phyloP scores from a whole-genome alignment of 2,329 filamentous ascomycete genomes.

The Claviceps quebecensis region DNA sequence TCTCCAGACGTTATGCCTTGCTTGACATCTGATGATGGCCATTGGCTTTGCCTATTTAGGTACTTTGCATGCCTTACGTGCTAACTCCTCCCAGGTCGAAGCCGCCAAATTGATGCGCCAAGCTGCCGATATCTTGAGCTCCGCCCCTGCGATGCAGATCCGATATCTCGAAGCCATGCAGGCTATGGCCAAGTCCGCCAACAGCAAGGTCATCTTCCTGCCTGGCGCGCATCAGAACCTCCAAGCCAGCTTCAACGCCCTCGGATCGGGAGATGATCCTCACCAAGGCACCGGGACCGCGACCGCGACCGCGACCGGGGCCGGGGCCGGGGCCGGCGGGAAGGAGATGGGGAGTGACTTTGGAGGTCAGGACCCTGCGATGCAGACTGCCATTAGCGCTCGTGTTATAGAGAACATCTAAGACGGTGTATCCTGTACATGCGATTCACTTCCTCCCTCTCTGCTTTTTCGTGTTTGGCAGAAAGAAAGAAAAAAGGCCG shows the following conservation, averaged over 20 bases:
- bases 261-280: constrained; percentile 20
- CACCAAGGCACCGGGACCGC: constrained; percentile 16
- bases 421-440: constrained; percentile 10
- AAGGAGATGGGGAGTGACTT: constrained; percentile 32
- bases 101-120: constrained; percentile 85
- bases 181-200: constrained; percentile 89
- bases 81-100: constrained; percentile 46
- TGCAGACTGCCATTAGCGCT: constrained; percentile 71
- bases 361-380: constrained; percentile 41
- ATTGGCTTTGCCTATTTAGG: too few species aligned
- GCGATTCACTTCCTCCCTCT: too few species aligned
- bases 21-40: too few species aligned
- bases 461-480: too few species aligned
- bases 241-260: constrained; percentile 26
- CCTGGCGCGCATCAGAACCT: constrained; percentile 48
- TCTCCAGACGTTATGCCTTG: too few species aligned
- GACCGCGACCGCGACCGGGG: too few species aligned
- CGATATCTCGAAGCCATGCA: constrained; percentile 98
- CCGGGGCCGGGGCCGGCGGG: constrained; percentile 36
- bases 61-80: too few species aligned
- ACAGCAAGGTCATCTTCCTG: constrained; percentile 78
- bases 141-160: constrained; percentile 95
- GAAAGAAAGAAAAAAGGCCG: too few species aligned
- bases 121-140: constrained; percentile 84
- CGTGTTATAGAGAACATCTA: constrained; percentile 78